A percentile compares a stretch with the other conserved stretches of the same genome.
Evolutionary conservation across 352 stramenopile genomes (phyloP).

Genomic region (Globisporangium sylvaticum): DNA sequence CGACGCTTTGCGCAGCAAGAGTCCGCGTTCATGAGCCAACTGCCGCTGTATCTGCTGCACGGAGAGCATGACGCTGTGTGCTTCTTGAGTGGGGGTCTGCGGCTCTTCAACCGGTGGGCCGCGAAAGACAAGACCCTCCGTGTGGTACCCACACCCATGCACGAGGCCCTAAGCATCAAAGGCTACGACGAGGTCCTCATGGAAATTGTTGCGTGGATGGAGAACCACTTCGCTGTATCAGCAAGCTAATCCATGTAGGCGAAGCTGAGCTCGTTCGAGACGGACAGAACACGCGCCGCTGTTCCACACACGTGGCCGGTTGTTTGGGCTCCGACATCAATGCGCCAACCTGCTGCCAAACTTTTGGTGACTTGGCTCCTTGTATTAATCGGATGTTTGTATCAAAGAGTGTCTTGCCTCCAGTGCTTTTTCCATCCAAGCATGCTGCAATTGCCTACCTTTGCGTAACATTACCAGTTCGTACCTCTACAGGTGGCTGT

Average conservation of each 20-base stretch:
- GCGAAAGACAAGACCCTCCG: slow-evolving; percentile 48
- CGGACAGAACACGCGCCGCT: no score
- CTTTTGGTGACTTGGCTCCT: no score
- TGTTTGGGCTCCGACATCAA: no score
- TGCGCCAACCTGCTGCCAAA: no score
- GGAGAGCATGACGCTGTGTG: slow-evolving; percentile 36
- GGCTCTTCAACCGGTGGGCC: slow-evolving; percentile 31
- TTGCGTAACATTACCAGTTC: no score
- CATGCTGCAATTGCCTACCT: neutral
- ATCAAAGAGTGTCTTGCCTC: neutral
- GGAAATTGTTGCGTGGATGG: slow-evolving; percentile 34
- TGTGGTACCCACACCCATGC: slow-evolving; percentile 25
- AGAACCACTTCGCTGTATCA: no score
- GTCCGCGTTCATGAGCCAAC: slow-evolving; percentile 20
- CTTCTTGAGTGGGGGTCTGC: slow-evolving; percentile 26
- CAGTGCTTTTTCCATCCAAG: neutral
- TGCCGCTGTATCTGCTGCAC: slow-evolving; percentile 36
- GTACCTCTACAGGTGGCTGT: slow-evolving; percentile 27
- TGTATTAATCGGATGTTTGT: neutral
- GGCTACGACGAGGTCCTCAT: slow-evolving; percentile 27
- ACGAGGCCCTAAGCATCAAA: slow-evolving; percentile 43
- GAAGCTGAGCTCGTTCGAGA: neutral
- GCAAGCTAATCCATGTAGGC: no score
- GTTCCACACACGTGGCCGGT: no score
- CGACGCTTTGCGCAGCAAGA: slow-evolving; percentile 20